Evolutionary conservation across 2,329 filamentous ascomycete species (phyloP), one percentile per base, ranked within the genome.

Genomic region (Colletotrichum truncatum): DNA sequence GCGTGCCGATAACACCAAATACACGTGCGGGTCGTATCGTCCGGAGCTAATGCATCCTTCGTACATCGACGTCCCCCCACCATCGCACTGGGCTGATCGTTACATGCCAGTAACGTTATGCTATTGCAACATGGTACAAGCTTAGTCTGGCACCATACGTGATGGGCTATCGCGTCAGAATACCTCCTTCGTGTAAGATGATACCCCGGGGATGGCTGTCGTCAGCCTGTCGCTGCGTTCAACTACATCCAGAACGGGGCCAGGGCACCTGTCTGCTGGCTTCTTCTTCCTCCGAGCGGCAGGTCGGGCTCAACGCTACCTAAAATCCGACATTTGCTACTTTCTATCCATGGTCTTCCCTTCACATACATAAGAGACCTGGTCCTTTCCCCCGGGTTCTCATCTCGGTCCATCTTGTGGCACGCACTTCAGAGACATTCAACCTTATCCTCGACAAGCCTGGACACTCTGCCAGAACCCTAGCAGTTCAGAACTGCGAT

Each of bases 41-140:
- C 48, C 49, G 41, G 18, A 36, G 57, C 63, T 63, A 66, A 65
- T 11, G 41, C 63, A 62, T 55, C 61, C 46, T 64, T 65, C 41
- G 32, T 56, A 52, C 49, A 30, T 38, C 38, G 39, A 43, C 16
- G 21, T 43, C 38, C 36, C 45, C 39, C 61, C 61, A 60, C 39
- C 55, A 39, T 14, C 18, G 38, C 48, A 14, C 38, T 59, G 61
- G 38, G 57, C 23, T 21, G 23, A 36, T 5, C 18, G 38, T 25
- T 14, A 18, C 48, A 34, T 26, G 3, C 48, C 30, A 25, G 32
- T 28, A 16, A 49, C 57, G 49, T 55, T 55, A 43, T 65, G 57
- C 43, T 65, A 45, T 30, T 41, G 61, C 25, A 52, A 59, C 55
- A 64, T 46, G 23, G 56, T 49, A 49, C 49, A 62, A 36, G 6